Evolutionary conservation across 768 basidiomycete species (phyloP).

Genomic region (Psilocybe azurescens): DNA sequence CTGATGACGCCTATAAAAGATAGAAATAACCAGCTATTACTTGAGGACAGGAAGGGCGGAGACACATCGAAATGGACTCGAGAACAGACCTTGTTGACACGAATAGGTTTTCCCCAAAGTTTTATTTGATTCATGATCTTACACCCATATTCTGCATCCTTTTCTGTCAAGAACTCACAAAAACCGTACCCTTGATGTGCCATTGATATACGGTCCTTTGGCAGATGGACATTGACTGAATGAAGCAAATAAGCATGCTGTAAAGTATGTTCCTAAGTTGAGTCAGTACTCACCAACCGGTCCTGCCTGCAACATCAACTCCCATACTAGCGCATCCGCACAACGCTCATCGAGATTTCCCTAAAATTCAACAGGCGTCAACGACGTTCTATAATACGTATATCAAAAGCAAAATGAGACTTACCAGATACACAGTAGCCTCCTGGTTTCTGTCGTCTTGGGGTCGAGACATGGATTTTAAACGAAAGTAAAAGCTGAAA

Average conservation of each 20-base stretch:
- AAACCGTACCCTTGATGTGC: slow-evolving; percentile 99
- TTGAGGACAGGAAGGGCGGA: background rate
- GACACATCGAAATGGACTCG: too few species aligned
- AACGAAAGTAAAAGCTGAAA: background rate
- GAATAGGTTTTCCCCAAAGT: slow-evolving; percentile 96
- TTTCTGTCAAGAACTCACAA: slow-evolving; percentile 98
- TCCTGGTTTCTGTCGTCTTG: slow-evolving; percentile 93
- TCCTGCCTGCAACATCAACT: slow-evolving; percentile 98
- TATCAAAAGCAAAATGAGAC: slow-evolving; percentile 10
- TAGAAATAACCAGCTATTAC: background rate
- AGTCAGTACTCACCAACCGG: slow-evolving; percentile 79
- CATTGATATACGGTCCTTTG: slow-evolving; percentile 98
- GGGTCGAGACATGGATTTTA: slow-evolving; percentile 61
- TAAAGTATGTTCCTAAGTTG: background rate
- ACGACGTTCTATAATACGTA: slow-evolving; percentile 2
- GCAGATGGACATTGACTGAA: slow-evolving; percentile 94
- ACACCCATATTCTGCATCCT: slow-evolving; percentile 99
- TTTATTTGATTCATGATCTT: slow-evolving; percentile 99
- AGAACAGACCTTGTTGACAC: slow-evolving; percentile 92
- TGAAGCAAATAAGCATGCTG: background rate
- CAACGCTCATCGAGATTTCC: slow-evolving; percentile 97
- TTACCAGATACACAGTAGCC: slow-evolving; percentile 86
- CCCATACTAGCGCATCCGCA: slow-evolving; percentile 94
- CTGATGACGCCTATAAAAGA: slow-evolving; percentile 82
- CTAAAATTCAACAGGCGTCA: slow-evolving; percentile 42